phyloP scores from a whole-genome alignment of 2,329 filamentous ascomycete species.

The Penicillium brevicompactum region DNA sequence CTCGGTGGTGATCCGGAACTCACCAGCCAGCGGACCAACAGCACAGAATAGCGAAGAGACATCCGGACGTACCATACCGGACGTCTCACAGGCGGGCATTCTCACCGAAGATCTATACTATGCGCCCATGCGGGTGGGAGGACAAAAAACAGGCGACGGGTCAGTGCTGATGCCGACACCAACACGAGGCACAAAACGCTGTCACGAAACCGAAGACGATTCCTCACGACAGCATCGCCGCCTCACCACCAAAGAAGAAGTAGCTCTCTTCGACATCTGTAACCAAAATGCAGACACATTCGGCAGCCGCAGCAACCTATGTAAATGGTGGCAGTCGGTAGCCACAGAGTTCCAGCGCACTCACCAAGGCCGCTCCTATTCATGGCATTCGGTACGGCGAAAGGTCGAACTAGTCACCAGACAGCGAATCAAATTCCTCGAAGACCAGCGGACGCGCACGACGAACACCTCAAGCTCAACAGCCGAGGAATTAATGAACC shows the following conservation, averaged over 20 bases:
- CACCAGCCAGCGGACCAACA: background rate
- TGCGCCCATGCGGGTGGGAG: slow-evolving; percentile 15
- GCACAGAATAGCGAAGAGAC: slow-evolving; percentile 19
- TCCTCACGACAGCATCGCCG: slow-evolving; percentile 37
- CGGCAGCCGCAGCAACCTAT: slow-evolving; percentile 44
- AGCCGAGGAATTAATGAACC: slow-evolving; percentile 36
- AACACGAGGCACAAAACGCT: slow-evolving; percentile 15
- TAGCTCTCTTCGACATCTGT: slow-evolving; percentile 44
- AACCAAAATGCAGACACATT: slow-evolving; percentile 40
- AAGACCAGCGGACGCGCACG: slow-evolving; percentile 29
- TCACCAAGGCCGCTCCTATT: slow-evolving; percentile 41
- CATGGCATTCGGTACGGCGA: slow-evolving; percentile 46
- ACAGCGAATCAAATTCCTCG: slow-evolving; percentile 43
- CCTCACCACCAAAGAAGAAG: slow-evolving; percentile 43
- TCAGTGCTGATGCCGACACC: slow-evolving; percentile 4
- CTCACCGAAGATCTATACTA: slow-evolving; percentile 17
- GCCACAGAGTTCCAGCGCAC: slow-evolving; percentile 41
- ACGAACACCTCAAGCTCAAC: slow-evolving; percentile 2
- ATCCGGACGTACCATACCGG: slow-evolving; percentile 17
- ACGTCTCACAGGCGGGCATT: slow-evolving; percentile 9
- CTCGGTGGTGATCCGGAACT: slow-evolving; percentile 18
- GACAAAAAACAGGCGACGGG: slow-evolving; percentile 2
- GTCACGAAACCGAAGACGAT: slow-evolving; percentile 17
- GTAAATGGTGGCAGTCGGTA: slow-evolving; percentile 46
- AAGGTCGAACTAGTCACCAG: slow-evolving; percentile 46